A percentile compares a stretch with the other conserved stretches of the same genome.
Evolutionary conservation across 2,329 filamentous ascomycete genomes (phyloP).

Genomic region (Penicillium sp.): DNA sequence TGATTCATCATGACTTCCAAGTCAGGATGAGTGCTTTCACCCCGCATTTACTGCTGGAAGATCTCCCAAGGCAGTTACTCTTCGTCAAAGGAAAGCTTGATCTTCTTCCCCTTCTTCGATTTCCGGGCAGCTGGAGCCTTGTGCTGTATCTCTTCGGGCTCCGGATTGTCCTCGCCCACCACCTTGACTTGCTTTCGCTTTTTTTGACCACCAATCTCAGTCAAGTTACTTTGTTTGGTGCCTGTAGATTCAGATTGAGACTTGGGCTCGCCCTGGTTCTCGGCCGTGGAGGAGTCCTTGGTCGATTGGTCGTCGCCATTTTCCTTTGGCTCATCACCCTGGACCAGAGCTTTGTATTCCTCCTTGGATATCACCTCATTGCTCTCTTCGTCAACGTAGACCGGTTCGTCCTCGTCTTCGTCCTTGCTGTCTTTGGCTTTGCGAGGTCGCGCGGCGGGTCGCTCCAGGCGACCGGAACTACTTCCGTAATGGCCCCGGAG

Average conservation of each 20-base stretch:
- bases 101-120: conserved; percentile 50
- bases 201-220: conserved; percentile 45
- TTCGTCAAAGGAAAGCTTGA: conserved; percentile 52
- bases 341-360: conserved; percentile 46
- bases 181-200: conserved; percentile 50
- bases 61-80: conserved; percentile 18
- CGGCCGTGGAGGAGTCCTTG: conserved; percentile 16
- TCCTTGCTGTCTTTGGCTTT: conserved; percentile 38
- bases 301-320: conserved; percentile 16
- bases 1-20: conserved; percentile 16
- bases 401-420: conserved; percentile 48
- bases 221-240: conserved; percentile 41
- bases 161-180: conserved; percentile 35
- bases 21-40: background rate
- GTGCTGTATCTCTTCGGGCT: conserved; percentile 25
- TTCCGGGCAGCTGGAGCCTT: conserved; percentile 35
- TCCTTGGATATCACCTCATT: conserved; percentile 50
- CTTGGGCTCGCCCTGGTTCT: conserved; percentile 18
- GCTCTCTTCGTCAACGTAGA: conserved; percentile 49
- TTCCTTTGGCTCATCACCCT: conserved; percentile 24
- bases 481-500: conserved; percentile 44
- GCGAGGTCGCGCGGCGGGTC: conserved; percentile 40
- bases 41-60: background rate
- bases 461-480: conserved; percentile 41
- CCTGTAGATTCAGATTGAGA: conserved; percentile 17